These are phyloP conservation scores for Colletotrichum siamense DNA, from an alignment of 2,329 filamentous ascomycete genomes.

Conservation along the genomic window DNA sequence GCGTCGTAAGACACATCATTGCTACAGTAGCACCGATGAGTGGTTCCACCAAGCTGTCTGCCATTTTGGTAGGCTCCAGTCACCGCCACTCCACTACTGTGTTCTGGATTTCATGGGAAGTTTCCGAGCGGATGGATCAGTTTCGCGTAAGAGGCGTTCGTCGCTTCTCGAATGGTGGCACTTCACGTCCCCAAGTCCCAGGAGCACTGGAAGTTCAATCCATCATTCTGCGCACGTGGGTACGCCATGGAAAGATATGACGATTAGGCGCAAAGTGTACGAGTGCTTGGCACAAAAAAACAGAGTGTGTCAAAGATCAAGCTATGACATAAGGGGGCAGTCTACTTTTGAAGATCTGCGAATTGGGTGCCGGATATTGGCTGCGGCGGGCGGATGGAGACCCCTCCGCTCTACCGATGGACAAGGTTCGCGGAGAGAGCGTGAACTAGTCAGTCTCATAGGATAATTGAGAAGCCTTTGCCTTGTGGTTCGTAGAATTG, in stretches of 20 bases:
- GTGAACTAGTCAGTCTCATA: not conserved
- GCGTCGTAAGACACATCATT: slow-evolving; percentile 14
- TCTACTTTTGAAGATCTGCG: not conserved
- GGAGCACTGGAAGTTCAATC: not conserved
- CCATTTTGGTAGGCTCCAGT: not conserved
- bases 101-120: not conserved
- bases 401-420: not conserved
- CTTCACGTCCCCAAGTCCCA: not conserved
- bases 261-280: not conserved
- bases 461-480: not conserved
- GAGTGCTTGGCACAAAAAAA: not conserved
- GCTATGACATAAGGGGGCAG: not conserved
- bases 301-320: no score
- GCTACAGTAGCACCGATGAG: not conserved
- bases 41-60: not conserved
- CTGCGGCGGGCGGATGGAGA: not conserved
- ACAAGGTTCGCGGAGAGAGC: not conserved
- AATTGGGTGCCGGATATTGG: not conserved
- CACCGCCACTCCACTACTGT: not conserved
- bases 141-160: not conserved
- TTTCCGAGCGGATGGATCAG: not conserved
- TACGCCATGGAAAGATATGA: not conserved
- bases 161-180: not conserved
- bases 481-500: not conserved
- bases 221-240: not conserved